Conservation (phyloP, 768 basidiomycete species). For the Fistulinella prunicolor region DNA sequence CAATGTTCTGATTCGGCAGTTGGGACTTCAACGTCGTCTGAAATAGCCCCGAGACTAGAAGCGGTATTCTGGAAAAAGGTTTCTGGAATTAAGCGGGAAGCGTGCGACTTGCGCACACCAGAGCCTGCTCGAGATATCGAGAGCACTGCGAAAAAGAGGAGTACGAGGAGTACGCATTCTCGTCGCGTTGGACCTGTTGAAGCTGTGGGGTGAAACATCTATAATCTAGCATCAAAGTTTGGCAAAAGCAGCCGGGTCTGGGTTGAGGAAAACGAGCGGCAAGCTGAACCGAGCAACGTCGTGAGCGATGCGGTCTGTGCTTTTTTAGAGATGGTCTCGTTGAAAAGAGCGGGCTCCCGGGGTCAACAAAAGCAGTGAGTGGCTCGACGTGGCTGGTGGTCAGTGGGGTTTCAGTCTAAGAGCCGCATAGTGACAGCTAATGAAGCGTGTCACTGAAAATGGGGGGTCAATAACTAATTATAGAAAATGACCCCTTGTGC, state of each 20-base stretch:
- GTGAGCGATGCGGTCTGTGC: neutral
- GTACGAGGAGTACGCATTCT: constrained; percentile 49
- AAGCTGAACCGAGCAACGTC: neutral
- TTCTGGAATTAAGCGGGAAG: constrained; percentile 8
- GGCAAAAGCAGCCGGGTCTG: no score
- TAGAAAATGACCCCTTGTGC: no score
- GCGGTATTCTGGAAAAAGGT: constrained; percentile 2
- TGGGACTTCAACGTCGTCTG: constrained; percentile 8
- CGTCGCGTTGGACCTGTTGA: constrained; percentile 49
- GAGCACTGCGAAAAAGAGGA: constrained; percentile 47
- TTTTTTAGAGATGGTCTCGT: no score
- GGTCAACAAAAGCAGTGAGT: neutral
- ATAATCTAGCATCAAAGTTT: neutral
- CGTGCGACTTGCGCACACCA: constrained; percentile 2
- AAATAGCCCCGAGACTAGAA: neutral
- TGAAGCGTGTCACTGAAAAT: no score
- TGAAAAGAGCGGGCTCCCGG: no score
- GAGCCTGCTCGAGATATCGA: constrained; percentile 37
- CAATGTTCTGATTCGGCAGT: constrained; percentile 23
- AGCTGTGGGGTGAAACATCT: constrained; percentile 20
- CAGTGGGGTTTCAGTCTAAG: no score
- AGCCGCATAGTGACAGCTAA: no score
- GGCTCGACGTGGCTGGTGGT: no score
- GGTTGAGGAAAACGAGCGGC: neutral
- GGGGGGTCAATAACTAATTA: neutral